Percentiles rank a stretch among this genome's conserved stretches.
These are phyloP conservation scores for Prunus persica DNA, from an alignment of 306 rosid species.

Conservation along the genomic window Prunus_persica_NCBIv2 NC_034012.1:15124001-15124500, in stretches of 20 bases:
- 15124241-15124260: constrained; percentile 87
- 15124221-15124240: constrained; percentile 92
- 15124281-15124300: constrained; percentile 93
- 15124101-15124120: neutral
- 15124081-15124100: neutral
- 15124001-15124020: neutral
- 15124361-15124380: constrained; percentile 98
- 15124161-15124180: constrained; percentile 1
- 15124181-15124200: constrained; percentile 40
- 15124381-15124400: constrained; percentile 87
- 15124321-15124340: constrained; percentile 99
- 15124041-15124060: neutral
- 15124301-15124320: constrained; percentile 89
- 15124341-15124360: constrained; percentile 76
- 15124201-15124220: constrained; percentile 88
- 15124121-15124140: neutral
- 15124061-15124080: neutral
- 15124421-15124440: constrained; percentile 93
- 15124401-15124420: constrained; percentile 89
- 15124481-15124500: constrained; percentile 75
- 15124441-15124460: constrained; percentile 81
- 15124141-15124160: neutral
- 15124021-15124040: neutral
- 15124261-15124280: constrained; percentile 82
- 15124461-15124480: constrained; percentile 71